Evolutionary conservation across 257 asterid species (phyloP).

Genomic region (Handroanthus guayacan): DNA sequence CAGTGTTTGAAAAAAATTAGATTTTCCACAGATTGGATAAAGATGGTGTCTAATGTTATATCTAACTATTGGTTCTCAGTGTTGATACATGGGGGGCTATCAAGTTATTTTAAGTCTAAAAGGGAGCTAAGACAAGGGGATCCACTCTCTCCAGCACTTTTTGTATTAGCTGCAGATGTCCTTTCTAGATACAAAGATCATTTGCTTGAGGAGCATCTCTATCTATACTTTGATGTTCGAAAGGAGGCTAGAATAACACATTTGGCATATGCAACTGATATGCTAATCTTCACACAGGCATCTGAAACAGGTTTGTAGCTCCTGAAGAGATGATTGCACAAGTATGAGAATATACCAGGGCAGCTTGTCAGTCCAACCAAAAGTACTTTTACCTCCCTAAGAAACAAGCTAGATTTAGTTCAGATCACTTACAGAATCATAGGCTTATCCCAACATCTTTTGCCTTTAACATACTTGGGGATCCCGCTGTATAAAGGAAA

Average conservation of each 20-base stretch:
- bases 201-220: too few relatives aligned
- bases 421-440: too few relatives aligned
- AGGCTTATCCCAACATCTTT: too few relatives aligned
- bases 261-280: neutral
- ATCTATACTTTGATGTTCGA: neutral
- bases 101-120: neutral
- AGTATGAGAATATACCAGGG: neutral
- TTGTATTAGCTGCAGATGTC: neutral
- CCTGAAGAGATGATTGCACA: too few relatives aligned
- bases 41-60: neutral
- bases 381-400: too few relatives aligned
- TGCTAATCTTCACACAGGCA: neutral
- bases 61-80: neutral
- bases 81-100: neutral
- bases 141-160: neutral
- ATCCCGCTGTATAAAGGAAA: too few relatives aligned
- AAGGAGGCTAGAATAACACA: neutral
- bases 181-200: neutral
- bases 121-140: neutral
- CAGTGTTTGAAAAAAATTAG: neutral
- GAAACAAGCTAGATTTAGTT: too few relatives aligned
- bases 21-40: neutral
- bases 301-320: too few relatives aligned
- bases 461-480: too few relatives aligned
- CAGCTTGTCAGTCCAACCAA: too few relatives aligned